These are phyloP conservation scores for Triticum monococcum DNA, from an alignment of 176 grass and related monocot genomes.

Conservation along the genomic window DNA sequence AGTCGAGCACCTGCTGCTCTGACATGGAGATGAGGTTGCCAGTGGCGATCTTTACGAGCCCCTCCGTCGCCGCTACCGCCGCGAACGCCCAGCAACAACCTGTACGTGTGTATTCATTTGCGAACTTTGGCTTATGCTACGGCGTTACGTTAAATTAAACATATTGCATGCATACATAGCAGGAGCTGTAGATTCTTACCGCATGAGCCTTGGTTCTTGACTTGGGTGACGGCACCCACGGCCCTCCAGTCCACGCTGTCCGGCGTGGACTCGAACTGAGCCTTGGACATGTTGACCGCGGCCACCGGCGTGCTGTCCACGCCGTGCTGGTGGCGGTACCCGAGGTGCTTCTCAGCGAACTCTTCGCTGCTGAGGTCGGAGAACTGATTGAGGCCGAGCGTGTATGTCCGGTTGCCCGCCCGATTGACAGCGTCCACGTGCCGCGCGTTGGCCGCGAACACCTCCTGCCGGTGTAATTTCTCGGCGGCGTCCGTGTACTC, in stretches of 20 bases:
- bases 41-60: slow-evolving; percentile 19
- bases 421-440: too few relatives aligned
- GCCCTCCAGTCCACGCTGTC: slow-evolving; percentile 44
- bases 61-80: slow-evolving; percentile 36
- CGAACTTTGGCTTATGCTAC: neutral
- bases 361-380: too few relatives aligned
- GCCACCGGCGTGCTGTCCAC: neutral
- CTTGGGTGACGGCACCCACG: slow-evolving; percentile 32
- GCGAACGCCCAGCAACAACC: slow-evolving; percentile 55
- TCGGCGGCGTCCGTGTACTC: too few relatives aligned
- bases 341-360: too few relatives aligned
- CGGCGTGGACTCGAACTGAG: neutral
- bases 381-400: too few relatives aligned
- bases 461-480: too few relatives aligned
- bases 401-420: too few relatives aligned
- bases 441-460: too few relatives aligned
- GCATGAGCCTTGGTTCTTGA: slow-evolving; percentile 40
- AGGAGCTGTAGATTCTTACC: slow-evolving; percentile 15
- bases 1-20: slow-evolving; percentile 43
- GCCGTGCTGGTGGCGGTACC: neutral
- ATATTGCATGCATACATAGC: neutral
- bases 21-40: slow-evolving; percentile 38
- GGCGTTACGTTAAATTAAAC: too few relatives aligned
- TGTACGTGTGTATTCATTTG: neutral
- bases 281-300: neutral